Evolutionary conservation across 192 early-diverging fungal species (phyloP), one percentile per base, ranked within the genome.

Genomic region (Entomortierella beljakovae): DNA sequence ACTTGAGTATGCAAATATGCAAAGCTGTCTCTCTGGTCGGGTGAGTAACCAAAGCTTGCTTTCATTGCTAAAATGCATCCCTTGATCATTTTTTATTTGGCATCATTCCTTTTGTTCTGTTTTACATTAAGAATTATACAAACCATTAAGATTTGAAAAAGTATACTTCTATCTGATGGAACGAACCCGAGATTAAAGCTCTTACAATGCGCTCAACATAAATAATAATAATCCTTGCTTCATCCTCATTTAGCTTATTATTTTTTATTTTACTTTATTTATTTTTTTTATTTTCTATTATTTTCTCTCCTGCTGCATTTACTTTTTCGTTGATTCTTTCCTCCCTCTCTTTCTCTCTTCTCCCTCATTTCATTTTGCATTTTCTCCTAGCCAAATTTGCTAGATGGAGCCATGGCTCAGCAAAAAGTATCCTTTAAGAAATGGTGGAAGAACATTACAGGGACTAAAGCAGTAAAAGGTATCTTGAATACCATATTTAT

Each of bases 371-470:
- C 13, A 40, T 20, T 50, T 48, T 34, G 5, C 29, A 38, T 34
- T 34, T 25, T 43, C 20, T 5, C 15, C 42, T 23, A 26, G 37
- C 38, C 46, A 28, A 54, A 31, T 35, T 29, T 34, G 35, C 37
- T 59, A 61, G 34, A 64, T 64, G 61, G 73, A 61, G 60, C 43
- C 53, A 76, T 76, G 73, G 73, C 73, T 38, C 73, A 76, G 46
- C 73, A 76, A 46, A 68, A 68, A 56, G 73, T 61, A 42, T 76
- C 73, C 31, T 76, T 76, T 55, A 76, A 76, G 65, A 76, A 76
- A 62, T 76, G 73, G 73, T 76, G 65, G 73, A 76, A 76, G 52
- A 76, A 76, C 50, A 76, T 76, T 35, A 76, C 73, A 51, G 73
- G 73, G 10, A 68, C 60, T 35, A 76, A 76, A 65, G 57, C 65